A percentile compares a stretch with the other conserved stretches of the same genome.
phyloP scores from a whole-genome alignment of 75 land plant genomes.

The Cryptomeria japonica region DNA sequence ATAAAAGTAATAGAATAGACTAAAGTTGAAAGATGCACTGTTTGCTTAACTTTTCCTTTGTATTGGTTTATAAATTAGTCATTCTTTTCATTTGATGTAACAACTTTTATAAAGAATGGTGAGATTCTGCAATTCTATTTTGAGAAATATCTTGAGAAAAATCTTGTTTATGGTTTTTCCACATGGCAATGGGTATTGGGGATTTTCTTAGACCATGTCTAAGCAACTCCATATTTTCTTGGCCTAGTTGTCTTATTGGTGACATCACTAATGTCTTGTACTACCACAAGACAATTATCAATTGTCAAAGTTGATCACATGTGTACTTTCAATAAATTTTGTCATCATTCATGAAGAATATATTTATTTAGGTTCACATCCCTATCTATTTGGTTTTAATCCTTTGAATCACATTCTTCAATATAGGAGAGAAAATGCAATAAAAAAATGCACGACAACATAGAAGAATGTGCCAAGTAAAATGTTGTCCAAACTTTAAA shows the following conservation, averaged over 20 bases:
- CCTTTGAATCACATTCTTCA: not conserved
- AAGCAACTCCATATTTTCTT: conserved; percentile 78
- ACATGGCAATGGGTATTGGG: conserved; percentile 81
- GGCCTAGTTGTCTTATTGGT: conserved; percentile 68
- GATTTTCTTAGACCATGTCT: conserved; percentile 86
- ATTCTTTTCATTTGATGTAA: conserved; percentile 28
- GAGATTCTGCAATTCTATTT: conserved; percentile 43
- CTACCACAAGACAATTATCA: conserved; percentile 89
- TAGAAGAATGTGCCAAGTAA: too few species aligned
- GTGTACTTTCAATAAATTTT: conserved; percentile 24
- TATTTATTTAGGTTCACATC: not conserved
- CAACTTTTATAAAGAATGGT: conserved; percentile 81
- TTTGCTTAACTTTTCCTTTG: not conserved
- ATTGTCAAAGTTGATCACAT: conserved; percentile 89
- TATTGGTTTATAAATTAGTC: not conserved
- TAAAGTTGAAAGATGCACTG: conserved; percentile 1
- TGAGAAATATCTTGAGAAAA: conserved; percentile 74
- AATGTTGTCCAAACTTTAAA: too few species aligned
- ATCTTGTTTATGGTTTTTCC: conserved; percentile 72
- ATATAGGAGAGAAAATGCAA: not conserved
- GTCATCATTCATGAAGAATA: not conserved
- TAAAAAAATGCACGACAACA: not conserved
- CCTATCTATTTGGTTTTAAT: not conserved
- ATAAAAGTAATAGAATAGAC: too few species aligned
- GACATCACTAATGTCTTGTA: conserved; percentile 91